A percentile compares a stretch with the other conserved stretches of the same genome.
Conservation (phyloP, 129 eudicot species). For the Ambrosia trifida region DNA sequence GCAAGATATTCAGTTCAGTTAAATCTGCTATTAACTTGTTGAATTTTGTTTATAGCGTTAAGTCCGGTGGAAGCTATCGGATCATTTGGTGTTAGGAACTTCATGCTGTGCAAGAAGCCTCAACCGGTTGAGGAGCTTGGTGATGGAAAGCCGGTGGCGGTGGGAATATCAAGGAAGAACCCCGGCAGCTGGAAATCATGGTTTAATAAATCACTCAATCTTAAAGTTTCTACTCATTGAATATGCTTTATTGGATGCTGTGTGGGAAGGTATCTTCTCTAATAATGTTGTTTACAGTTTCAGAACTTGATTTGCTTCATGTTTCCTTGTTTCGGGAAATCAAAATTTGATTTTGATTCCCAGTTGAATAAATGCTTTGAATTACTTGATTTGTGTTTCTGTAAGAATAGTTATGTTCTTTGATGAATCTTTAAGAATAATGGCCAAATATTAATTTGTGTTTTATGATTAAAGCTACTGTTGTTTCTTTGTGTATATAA, state of each 20-base stretch:
- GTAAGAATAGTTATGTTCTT: neutral
- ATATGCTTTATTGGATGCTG: conserved; percentile 13
- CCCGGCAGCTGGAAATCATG: conserved; percentile 63
- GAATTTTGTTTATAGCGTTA: conserved; percentile 47
- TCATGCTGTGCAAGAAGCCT: conserved; percentile 89
- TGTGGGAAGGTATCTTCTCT: conserved; percentile 22
- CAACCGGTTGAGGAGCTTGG: conserved; percentile 36
- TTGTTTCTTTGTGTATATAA: neutral
- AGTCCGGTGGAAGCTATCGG: conserved; percentile 80
- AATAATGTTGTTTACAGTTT: conserved; percentile 7
- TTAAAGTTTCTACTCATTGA: conserved; percentile 68
- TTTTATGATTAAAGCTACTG: neutral
- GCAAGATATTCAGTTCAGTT: neutral
- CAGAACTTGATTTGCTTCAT: conserved; percentile 21
- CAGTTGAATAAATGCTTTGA: conserved; percentile 18
- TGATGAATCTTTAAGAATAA: conserved; percentile 12
- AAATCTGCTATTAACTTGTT: neutral
- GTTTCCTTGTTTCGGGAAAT: conserved; percentile 21
- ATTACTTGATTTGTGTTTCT: conserved; percentile 11
- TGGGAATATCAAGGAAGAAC: conserved; percentile 40
- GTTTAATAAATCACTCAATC: conserved; percentile 62
- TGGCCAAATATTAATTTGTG: neutral
- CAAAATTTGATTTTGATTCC: conserved; percentile 22
- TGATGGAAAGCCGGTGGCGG: conserved; percentile 37
- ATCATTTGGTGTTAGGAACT: conserved; percentile 68